Evolutionary conservation across 2,329 filamentous ascomycete species (phyloP).

Genomic region (Trichoderma guizhouense): DNA sequence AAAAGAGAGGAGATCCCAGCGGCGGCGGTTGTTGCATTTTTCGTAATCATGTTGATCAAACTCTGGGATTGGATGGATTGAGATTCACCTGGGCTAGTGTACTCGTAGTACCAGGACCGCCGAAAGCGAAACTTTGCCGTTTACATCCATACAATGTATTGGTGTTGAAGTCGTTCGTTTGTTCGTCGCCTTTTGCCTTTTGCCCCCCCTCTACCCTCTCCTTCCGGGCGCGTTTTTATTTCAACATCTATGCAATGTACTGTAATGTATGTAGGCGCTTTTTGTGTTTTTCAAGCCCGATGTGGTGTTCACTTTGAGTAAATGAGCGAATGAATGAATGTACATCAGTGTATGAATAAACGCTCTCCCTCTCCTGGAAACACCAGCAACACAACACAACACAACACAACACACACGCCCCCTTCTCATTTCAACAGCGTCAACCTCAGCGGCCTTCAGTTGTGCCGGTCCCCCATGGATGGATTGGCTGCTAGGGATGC

Average conservation of each 20-base stretch:
- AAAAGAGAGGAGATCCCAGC: neutral
- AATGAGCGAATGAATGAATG: neutral
- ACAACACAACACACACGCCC: neutral
- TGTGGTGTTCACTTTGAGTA: neutral
- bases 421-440: neutral
- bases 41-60: neutral
- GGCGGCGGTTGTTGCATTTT: neutral
- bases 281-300: no score
- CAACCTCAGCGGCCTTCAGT: conserved; percentile 10
- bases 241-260: neutral
- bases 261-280: no score
- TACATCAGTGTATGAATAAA: neutral
- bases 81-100: neutral
- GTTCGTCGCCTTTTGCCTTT: neutral
- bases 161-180: neutral
- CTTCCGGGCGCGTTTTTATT: neutral
- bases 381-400: neutral
- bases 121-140: neutral
- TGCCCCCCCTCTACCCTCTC: neutral
- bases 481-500: conserved; percentile 20
- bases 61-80: neutral
- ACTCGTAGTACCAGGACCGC: neutral
- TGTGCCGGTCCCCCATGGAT: conserved; percentile 4
- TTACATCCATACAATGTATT: neutral
- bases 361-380: neutral